phyloP scores from a whole-genome alignment of 371 early-diverging fungal genomes.

The Basidiobolus meristosporus region DNA sequence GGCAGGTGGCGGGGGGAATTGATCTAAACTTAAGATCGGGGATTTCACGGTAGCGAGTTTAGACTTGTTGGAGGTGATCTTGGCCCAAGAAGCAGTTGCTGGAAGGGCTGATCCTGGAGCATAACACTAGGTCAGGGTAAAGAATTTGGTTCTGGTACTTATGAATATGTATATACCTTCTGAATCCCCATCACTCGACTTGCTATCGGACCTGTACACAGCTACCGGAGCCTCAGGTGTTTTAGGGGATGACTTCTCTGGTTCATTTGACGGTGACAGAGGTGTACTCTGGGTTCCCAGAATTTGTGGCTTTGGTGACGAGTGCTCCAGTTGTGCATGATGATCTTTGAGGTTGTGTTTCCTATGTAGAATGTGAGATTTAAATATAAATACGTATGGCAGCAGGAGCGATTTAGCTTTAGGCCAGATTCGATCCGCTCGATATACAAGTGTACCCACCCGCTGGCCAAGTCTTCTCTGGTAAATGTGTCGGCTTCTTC shows the following conservation, averaged over 20 bases:
- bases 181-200: conserved; percentile 6
- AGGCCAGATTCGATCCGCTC: too few relatives aligned
- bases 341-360: neutral
- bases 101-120: conserved; percentile 32
- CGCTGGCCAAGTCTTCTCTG: conserved; percentile 36
- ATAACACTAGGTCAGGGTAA: too few relatives aligned
- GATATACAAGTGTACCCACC: conserved; percentile 19
- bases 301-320: neutral
- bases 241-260: conserved; percentile 5
- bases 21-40: too few relatives aligned
- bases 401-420: too few relatives aligned
- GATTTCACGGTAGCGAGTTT: too few relatives aligned
- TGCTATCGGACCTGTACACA: conserved; percentile 6
- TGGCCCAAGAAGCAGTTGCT: conserved; percentile 39
- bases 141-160: too few relatives aligned
- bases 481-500: conserved; percentile 67
- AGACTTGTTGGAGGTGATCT: too few relatives aligned
- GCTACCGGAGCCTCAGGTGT: conserved; percentile 12
- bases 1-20: too few relatives aligned
- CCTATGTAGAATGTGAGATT: too few relatives aligned
- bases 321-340: neutral
- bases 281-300: too few relatives aligned
- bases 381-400: too few relatives aligned
- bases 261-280: neutral
- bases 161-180: conserved; percentile 10